These are phyloP conservation scores for Termitomyces sp. DNA, from an alignment of 768 basidiomycete genomes.

Conservation along the genomic window DNA sequence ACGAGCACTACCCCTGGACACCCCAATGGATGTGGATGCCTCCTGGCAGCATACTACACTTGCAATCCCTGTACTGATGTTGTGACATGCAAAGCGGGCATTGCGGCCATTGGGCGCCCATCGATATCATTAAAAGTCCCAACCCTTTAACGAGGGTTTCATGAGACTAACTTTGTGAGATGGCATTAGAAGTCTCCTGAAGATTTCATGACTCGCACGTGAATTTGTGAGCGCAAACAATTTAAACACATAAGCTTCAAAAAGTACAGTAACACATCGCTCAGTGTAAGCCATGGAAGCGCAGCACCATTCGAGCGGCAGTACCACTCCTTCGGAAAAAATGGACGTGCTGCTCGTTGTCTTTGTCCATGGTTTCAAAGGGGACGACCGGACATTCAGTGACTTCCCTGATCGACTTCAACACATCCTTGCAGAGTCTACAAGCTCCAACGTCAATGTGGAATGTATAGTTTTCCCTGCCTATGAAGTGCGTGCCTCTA, in stretches of 20 bases:
- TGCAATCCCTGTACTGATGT: too few species aligned
- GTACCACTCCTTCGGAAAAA: not conserved
- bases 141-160: too few species aligned
- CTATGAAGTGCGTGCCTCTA: conserved; percentile 59
- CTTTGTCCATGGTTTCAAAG: conserved; percentile 76
- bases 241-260: not conserved
- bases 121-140: too few species aligned
- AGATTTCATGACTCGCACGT: not conserved
- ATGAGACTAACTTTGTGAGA: too few species aligned
- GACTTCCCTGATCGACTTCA: conserved; percentile 76
- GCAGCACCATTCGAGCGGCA: not conserved
- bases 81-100: too few species aligned
- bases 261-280: not conserved
- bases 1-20: too few species aligned
- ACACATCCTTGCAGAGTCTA: conserved; percentile 67
- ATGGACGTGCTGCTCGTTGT: conserved; percentile 57
- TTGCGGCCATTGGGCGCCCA: too few species aligned
- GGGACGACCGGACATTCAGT: conserved; percentile 62
- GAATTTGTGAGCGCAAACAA: not conserved
- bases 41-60: too few species aligned
- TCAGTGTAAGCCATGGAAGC: not conserved
- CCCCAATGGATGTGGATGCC: too few species aligned
- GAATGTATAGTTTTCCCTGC: conserved; percentile 84
- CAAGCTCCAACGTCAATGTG: conserved; percentile 41
- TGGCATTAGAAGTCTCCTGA: not conserved